These are phyloP conservation scores for Pyrrhoderma lamaoense DNA, from an alignment of 1,284 basidiomycete genomes.

Conservation along the genomic window DNA sequence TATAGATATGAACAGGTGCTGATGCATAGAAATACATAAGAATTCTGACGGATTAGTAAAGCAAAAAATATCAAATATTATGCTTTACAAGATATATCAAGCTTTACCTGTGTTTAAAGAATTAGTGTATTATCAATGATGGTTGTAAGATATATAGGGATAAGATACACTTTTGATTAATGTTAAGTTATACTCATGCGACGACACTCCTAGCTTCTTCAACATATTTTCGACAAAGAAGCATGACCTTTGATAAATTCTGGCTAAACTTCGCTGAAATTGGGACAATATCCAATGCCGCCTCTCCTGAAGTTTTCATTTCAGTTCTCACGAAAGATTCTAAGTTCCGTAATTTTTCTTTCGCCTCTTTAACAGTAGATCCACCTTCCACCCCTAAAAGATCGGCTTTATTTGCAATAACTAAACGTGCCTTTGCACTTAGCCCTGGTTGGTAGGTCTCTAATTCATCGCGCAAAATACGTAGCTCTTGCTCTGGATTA, in stretches of 20 bases:
- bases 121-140: too few species aligned
- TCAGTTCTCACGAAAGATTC: slow-evolving; percentile 48
- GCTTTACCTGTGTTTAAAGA: too few species aligned
- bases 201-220: slow-evolving; percentile 45
- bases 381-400: slow-evolving; percentile 47
- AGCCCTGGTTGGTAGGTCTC: slow-evolving; percentile 82
- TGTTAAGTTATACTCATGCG: too few species aligned
- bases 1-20: too few species aligned
- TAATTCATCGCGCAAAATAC: slow-evolving; percentile 69
- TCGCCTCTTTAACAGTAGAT: slow-evolving; percentile 41
- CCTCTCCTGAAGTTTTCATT: slow-evolving; percentile 26
- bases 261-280: slow-evolving; percentile 77
- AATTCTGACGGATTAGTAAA: too few species aligned
- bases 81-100: too few species aligned
- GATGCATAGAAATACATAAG: too few species aligned
- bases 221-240: slow-evolving; percentile 59
- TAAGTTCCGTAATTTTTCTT: slow-evolving; percentile 46
- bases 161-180: too few species aligned
- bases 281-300: slow-evolving; percentile 60
- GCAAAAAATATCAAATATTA: too few species aligned
- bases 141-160: too few species aligned
- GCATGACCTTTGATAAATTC: slow-evolving; percentile 64
- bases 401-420: slow-evolving; percentile 96
- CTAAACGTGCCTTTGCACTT: slow-evolving; percentile 66
- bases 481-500: slow-evolving; percentile 71